Evolutionary conservation across 805 yeast genomes (phyloP).

Genomic region (Candida chauliodis): DNA sequence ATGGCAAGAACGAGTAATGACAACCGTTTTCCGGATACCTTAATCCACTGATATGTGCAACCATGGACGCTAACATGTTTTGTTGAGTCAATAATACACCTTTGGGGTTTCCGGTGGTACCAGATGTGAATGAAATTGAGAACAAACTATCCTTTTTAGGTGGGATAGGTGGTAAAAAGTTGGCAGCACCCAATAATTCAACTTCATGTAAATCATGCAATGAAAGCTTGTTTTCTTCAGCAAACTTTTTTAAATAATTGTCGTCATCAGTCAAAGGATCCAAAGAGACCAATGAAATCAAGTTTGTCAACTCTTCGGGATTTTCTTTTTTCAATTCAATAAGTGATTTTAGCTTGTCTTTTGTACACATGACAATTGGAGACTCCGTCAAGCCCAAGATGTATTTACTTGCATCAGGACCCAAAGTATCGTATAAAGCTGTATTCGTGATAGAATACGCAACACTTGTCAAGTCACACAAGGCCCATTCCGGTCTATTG

Average conservation of each 20-base stretch:
- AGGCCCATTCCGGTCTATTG: slow-evolving; percentile 35
- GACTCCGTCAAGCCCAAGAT: slow-evolving; percentile 32
- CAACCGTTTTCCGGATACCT: slow-evolving; percentile 16
- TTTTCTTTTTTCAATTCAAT: slow-evolving; percentile 40
- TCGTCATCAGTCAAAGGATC: slow-evolving; percentile 32
- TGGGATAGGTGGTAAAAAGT: slow-evolving; percentile 20
- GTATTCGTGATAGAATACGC: slow-evolving; percentile 33
- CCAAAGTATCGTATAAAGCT: slow-evolving; percentile 39
- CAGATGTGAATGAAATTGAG: slow-evolving; percentile 48
- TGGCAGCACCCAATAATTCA: slow-evolving; percentile 37
- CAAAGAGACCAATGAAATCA: slow-evolving; percentile 55
- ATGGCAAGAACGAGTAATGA: slow-evolving; percentile 45
- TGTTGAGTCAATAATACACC: slow-evolving; percentile 62
- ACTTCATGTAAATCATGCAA: slow-evolving; percentile 32
- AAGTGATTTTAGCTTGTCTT: slow-evolving; percentile 46
- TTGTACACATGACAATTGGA: slow-evolving; percentile 51
- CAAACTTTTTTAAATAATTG: slow-evolving; percentile 13
- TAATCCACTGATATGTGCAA: slow-evolving; percentile 28
- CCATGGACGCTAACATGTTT: slow-evolving; percentile 45
- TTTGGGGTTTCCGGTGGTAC: slow-evolving; percentile 73
- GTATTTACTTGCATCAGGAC: slow-evolving; percentile 28
- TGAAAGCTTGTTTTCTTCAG: slow-evolving; percentile 22
- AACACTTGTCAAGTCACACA: slow-evolving; percentile 33
- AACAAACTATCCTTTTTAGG: slow-evolving; percentile 33
- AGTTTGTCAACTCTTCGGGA: slow-evolving; percentile 28